Percentiles rank a stretch among this genome's conserved stretches.
phyloP scores from a whole-genome alignment of 257 asterid genomes.

The Handroanthus guayacan region DNA sequence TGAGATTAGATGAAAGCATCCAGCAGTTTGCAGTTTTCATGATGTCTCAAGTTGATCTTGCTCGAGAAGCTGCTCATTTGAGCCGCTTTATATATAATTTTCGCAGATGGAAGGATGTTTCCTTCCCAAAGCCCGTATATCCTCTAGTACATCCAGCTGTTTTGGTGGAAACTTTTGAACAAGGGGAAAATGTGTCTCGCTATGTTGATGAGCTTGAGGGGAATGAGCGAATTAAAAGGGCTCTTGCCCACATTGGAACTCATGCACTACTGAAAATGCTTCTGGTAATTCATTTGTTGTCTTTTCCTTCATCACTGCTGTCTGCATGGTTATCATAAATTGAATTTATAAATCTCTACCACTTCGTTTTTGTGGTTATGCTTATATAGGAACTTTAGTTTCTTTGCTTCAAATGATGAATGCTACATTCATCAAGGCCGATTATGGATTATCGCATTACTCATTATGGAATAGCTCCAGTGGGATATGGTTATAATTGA shows the following conservation, averaged over 20 bases:
- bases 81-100: slow-evolving; percentile 88
- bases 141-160: slow-evolving; percentile 94
- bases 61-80: slow-evolving; percentile 89
- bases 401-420: slow-evolving; percentile 20
- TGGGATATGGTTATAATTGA: slow-evolving; percentile 1
- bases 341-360: not conserved
- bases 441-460: not conserved
- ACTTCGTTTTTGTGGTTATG: slow-evolving; percentile 23
- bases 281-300: slow-evolving; percentile 51
- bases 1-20: slow-evolving; percentile 88
- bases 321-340: too few species aligned
- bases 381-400: slow-evolving; percentile 20
- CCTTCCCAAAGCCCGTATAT: slow-evolving; percentile 92
- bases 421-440: slow-evolving; percentile 11
- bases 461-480: slow-evolving; percentile 6
- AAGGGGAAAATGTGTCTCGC: slow-evolving; percentile 77
- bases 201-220: slow-evolving; percentile 76
- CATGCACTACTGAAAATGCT: slow-evolving; percentile 94
- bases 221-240: slow-evolving; percentile 68
- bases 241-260: slow-evolving; percentile 90
- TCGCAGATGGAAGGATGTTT: slow-evolving; percentile 84
- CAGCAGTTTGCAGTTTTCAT: slow-evolving; percentile 87
- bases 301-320: slow-evolving; percentile 12
- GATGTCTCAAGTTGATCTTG: slow-evolving; percentile 94
- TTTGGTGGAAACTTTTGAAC: slow-evolving; percentile 89